Conservation (phyloP, 371 early-diverging fungal genomes). For the Rhizomucor miehei region DNA sequence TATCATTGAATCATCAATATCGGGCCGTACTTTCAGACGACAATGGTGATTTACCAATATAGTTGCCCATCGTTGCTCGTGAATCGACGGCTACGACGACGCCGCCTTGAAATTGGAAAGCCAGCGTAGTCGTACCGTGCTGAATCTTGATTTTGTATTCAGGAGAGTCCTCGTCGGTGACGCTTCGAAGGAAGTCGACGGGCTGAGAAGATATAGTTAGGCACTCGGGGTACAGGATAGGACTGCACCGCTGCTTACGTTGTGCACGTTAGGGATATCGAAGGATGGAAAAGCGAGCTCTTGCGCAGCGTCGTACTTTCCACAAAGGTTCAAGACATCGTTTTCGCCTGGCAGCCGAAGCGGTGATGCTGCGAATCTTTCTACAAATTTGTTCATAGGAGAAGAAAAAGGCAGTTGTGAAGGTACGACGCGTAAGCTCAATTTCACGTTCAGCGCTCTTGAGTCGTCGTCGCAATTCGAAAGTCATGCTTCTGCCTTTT, state of each 20-base stretch:
- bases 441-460: too few species aligned
- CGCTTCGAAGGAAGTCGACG: conserved; percentile 58
- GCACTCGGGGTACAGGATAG: background rate
- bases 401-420: too few species aligned
- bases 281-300: conserved; percentile 71
- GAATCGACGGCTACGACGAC: conserved; percentile 99
- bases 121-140: conserved; percentile 99
- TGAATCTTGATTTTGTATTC: conserved; percentile 79
- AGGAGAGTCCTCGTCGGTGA: conserved; percentile 59
- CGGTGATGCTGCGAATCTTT: conserved; percentile 51
- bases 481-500: too few species aligned
- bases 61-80: conserved; percentile 97
- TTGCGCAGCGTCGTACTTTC: conserved; percentile 62
- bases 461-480: too few species aligned
- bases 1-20: conserved; percentile 23
- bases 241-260: conserved; percentile 46
- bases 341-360: conserved; percentile 33
- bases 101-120: conserved; percentile 98
- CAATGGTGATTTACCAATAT: conserved; percentile 97
- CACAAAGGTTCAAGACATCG: conserved; percentile 30
- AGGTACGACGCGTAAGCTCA: too few species aligned
- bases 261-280: conserved; percentile 68
- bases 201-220: conserved; percentile 41
- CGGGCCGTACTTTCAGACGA: too few species aligned
- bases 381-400: conserved; percentile 56